A percentile compares a stretch with the other conserved stretches of the same genome.
Evolutionary conservation across 208 protist genomes (phyloP).

Genomic region (Crithidia acanthocephali): DNA sequence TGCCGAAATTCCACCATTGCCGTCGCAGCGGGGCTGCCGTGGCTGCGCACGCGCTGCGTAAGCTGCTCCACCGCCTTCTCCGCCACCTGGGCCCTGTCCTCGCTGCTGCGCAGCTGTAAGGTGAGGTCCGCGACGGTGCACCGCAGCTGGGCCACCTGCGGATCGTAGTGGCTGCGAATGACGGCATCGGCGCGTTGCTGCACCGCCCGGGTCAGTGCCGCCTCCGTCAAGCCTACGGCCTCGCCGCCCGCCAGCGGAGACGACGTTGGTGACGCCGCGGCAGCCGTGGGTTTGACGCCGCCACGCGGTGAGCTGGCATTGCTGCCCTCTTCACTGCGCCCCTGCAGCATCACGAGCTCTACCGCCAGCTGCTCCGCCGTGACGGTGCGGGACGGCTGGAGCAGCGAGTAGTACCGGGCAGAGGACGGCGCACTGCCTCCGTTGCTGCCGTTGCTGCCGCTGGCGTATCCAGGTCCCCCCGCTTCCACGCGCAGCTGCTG

Average conservation of each 20-base stretch:
- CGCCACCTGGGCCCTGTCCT: slow-evolving; percentile 38
- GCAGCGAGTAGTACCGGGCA: slow-evolving; percentile 45
- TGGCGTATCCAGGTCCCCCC: neutral
- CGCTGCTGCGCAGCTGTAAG: slow-evolving; percentile 34
- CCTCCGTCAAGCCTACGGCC: slow-evolving; percentile 2
- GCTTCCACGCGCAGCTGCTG: slow-evolving; percentile 27
- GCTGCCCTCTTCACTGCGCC: slow-evolving; percentile 2
- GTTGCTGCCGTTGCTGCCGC: neutral
- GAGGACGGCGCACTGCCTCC: neutral
- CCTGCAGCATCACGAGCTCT: slow-evolving; percentile 61
- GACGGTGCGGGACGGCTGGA: slow-evolving; percentile 34
- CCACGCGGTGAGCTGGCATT: neutral
- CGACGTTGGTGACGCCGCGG: neutral
- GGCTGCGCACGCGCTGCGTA: slow-evolving; percentile 2
- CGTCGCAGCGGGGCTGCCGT: neutral
- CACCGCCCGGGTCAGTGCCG: slow-evolving; percentile 14
- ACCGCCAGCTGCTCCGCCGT: slow-evolving; percentile 70
- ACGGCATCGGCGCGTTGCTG: slow-evolving; percentile 27
- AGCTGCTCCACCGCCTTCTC: slow-evolving; percentile 46
- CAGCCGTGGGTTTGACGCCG: neutral
- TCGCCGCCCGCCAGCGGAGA: neutral
- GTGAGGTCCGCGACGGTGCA: slow-evolving; percentile 33
- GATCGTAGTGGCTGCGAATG: slow-evolving; percentile 24
- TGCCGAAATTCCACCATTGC: slow-evolving; percentile 1
- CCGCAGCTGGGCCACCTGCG: slow-evolving; percentile 27